Evolutionary conservation across 1,284 basidiomycete genomes (phyloP), one percentile per base, ranked within the genome.

Genomic region (Rhodotorula sp.): DNA sequence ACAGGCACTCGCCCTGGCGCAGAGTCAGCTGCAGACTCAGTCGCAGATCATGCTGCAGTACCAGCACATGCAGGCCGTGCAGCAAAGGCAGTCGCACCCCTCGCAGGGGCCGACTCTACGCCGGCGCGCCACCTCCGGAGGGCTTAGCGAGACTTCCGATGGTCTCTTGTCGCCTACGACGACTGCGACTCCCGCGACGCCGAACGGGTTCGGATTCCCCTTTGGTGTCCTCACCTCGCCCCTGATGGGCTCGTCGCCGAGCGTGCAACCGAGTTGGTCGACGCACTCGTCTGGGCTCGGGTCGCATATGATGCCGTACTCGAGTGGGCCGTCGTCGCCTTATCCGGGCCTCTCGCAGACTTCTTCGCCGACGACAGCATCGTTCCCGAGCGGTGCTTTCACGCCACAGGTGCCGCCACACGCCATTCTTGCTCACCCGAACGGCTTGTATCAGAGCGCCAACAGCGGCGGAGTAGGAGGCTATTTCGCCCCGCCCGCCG

Each of bases 1-100:
- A 29, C 71, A 70, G n/a, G 65, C 68, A 5, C 62, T 66, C 23
- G 66, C 65, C 2, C 64, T 70, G 31, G 71, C 71, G 16, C 60
- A 68, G 16, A 68, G 68, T 5, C 63, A 76, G 48, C 63, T 67
- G 14, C 74, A 74, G 29, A 68, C 65, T 3, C 74, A 73, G 34
- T 18, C 29, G 67, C 65, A n/a, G 31, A 14, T 52, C 15, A 47
- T 52, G 49, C 61, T 31, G n/a, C 65, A 65, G 29, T 39, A 48
- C n/a, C 66, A 58, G 23, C 59, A 51, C 21, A 43, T 49, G 31
- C 56, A 59, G 20, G 67, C 70, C n/a, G 26, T 62, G 21, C 63
- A 70, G 39, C 60, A 60, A 12, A 54, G 47, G 20, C 58, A 65
- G 29, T 26, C 54, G 29, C 54, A 56, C 26, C 14, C 39, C 39